Base-by-base conservation (phyloP, 257 asterid genomes). In the Paulownia fortunei region DNA sequence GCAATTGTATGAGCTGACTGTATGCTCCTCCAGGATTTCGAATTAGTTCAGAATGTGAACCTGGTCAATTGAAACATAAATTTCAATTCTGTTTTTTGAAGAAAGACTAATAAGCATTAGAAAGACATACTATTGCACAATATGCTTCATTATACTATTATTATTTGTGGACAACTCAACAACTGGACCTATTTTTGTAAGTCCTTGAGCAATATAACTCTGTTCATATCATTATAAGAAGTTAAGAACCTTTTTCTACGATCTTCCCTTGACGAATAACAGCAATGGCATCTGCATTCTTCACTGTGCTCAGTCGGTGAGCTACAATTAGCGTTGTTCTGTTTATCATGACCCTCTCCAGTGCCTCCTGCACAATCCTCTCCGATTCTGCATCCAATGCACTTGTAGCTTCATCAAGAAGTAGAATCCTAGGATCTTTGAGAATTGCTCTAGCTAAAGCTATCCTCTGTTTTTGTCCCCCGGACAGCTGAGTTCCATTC, bases 381-480 rank as follows among this genome's bases (percentile, higher is more conserved):
- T 89, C 94, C 0, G 90, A 87, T 51, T 83, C 87, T 9, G 85
- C 84, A 80, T 89, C 94, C 39, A 89, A 87, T 26, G 93, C 89
- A 47, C 91, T 87, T 6, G 93, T 89, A 11, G 93, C 93, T 80
- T 89, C 93, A 36, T 89, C 93, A 0, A 89, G 85, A 54, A 89
- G 93, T 18, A 87, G 72, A 59, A 89, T 80, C 69, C 81, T 78
- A 0, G 91, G 93, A 71, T 87, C 86, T 82, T 76, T 89, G 0
- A 89, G 67, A 52, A 89, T 83, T 0, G 93, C 93, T 77, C 93
- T 73, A 3, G 91, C 93, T 77, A 89, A n/a, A 27, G 93, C 91
- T 46, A 89, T 85, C 76, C 93, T 83, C 76, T 89, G 93, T 46
- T 85, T 89, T 37, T 89, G 93, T 32, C 94, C 94, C 0, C 94